These are phyloP conservation scores for Omphalotus guepiniiformis DNA, from an alignment of 768 basidiomycete genomes.

Conservation along the genomic window DNA sequence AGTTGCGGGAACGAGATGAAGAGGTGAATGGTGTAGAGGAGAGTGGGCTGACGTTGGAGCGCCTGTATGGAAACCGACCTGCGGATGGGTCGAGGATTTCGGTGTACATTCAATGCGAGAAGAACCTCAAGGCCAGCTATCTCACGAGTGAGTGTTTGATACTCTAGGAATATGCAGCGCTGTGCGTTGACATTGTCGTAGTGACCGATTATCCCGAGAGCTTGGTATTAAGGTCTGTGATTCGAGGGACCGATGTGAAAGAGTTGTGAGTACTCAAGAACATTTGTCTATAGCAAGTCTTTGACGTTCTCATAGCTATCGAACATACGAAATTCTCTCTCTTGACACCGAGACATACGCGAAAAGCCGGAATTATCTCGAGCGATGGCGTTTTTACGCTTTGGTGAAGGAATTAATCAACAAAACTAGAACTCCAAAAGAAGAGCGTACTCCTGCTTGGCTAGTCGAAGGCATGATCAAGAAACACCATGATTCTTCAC, in stretches of 20 bases:
- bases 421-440: not conserved
- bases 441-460: constrained; percentile 30
- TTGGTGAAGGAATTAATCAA: not conserved
- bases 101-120: constrained; percentile 4
- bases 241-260: too few species aligned
- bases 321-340: not conserved
- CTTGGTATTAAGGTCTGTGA: too few species aligned
- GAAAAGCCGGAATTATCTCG: constrained; percentile 4
- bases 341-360: not conserved
- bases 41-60: constrained; percentile 2
- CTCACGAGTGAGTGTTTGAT: not conserved
- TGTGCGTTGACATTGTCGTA: not conserved
- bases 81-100: constrained; percentile 1
- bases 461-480: constrained; percentile 29
- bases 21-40: not conserved
- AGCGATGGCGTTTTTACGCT: constrained; percentile 2
- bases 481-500: constrained; percentile 18
- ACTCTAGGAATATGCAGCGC: too few species aligned
- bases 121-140: constrained; percentile 1
- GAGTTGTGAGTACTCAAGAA: not conserved
- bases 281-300: not conserved
- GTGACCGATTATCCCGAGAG: too few species aligned
- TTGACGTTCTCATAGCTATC: not conserved
- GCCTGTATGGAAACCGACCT: constrained; percentile 1
- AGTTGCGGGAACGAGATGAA: constrained; percentile 9